phyloP scores from a whole-genome alignment of 1,139 yeast genomes.

The Kazachstania sp. region DNA sequence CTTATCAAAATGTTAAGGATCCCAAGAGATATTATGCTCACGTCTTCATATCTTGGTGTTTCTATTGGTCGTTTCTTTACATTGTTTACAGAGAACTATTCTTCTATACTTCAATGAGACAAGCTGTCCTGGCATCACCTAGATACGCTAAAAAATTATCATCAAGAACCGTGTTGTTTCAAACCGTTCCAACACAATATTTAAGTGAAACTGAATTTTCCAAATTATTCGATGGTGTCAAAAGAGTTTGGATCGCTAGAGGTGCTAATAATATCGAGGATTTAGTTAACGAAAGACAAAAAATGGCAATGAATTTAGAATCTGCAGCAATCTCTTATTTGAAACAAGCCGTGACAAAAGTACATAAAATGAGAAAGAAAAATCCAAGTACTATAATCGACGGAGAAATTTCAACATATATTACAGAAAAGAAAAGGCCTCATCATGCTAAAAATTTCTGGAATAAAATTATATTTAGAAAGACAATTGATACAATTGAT shows the following conservation, averaged over 20 bases:
- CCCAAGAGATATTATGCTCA: constrained; percentile 71
- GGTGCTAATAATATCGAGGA: constrained; percentile 51
- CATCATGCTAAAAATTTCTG: constrained; percentile 39
- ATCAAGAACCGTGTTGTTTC: constrained; percentile 73
- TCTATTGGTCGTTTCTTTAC: constrained; percentile 60
- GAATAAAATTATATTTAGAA: constrained; percentile 54
- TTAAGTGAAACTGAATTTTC: constrained; percentile 55
- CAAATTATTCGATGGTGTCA: constrained; percentile 62
- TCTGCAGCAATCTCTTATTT: constrained; percentile 55
- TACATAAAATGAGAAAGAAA: constrained; percentile 45
- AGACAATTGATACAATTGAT: constrained; percentile 78
- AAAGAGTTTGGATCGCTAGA: constrained; percentile 67
- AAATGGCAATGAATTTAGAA: constrained; percentile 58
- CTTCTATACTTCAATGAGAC: constrained; percentile 70
- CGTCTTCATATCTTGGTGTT: constrained; percentile 71
- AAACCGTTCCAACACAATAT: constrained; percentile 65
- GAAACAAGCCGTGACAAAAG: constrained; percentile 53
- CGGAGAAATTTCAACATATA: constrained; percentile 52
- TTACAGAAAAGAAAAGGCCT: constrained; percentile 73
- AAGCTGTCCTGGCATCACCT: constrained; percentile 75
- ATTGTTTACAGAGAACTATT: constrained; percentile 74
- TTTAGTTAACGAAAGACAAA: constrained; percentile 53
- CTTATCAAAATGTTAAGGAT: constrained; percentile 61
- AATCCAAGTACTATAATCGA: constrained; percentile 37
- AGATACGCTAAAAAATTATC: constrained; percentile 63